These are phyloP conservation scores for Talaromyces sp. DNA, from an alignment of 2,329 filamentous ascomycete species.

Conservation along the genomic window DNA sequence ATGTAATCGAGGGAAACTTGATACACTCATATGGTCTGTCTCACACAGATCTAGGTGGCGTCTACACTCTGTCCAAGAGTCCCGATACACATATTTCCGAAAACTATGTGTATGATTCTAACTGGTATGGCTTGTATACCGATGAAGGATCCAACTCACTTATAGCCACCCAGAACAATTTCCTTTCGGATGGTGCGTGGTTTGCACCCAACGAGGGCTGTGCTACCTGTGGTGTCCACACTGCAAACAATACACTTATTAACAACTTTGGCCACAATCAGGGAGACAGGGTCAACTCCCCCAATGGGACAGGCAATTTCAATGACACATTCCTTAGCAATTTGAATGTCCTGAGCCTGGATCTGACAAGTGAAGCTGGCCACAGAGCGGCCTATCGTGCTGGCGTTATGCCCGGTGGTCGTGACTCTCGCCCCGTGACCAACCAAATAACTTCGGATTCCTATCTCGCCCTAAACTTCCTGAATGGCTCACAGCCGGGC, in stretches of 20 bases:
- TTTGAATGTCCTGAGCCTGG: not conserved
- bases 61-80: not conserved
- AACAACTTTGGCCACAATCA: not conserved
- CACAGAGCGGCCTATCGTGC: conserved; percentile 4
- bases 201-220: not conserved
- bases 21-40: not conserved
- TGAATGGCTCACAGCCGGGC: not conserved
- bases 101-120: not conserved
- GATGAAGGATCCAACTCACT: not conserved
- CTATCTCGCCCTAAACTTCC: not conserved
- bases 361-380: not conserved
- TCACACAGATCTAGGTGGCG: not conserved
- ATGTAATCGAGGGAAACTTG: not conserved
- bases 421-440: not conserved
- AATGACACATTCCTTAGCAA: not conserved
- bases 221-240: conserved; percentile 1
- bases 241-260: conserved; percentile 1
- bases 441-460: not conserved
- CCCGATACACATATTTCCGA: conserved; percentile 3
- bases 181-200: not conserved
- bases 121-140: not conserved
- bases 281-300: not conserved
- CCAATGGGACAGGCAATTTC: not conserved
- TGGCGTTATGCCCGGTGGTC: not conserved
- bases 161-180: not conserved